Evolutionary conservation across 208 protist genomes (phyloP), one percentile per base, ranked within the genome.

Genomic region (Acanthamoeba healyi): DNA sequence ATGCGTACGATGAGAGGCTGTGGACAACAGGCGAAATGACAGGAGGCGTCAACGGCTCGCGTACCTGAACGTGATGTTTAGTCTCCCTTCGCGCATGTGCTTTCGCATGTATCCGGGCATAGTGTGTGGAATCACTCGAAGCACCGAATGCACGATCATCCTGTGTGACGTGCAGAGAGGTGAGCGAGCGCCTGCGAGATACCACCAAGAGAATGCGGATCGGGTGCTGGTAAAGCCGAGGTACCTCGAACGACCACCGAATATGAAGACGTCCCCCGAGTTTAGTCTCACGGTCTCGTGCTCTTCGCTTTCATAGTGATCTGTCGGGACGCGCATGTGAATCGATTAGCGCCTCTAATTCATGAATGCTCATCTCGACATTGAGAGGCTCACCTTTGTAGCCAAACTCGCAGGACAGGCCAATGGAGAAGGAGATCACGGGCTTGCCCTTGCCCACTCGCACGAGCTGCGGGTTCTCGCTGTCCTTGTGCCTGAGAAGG

Each of bases 401-500:
- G 32, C 82, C 82, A 90, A 90, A 90, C 19, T 90, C 82, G 42
- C 49, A 56, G 10, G 82, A 90, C n/a, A 90, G 82, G 6, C 82
- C 82, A 0, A 90, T 90, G 22, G 82, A 67, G 49, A 90, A 65
- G 9, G 82, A 90, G 1, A 90, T 40, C 0, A 90, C 40, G 24
- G 82, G 82, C 26, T 90, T 90, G 42, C 82, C 82, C 26, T 90
- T 90, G 29, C 54, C 54, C 0, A 67, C 24, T n/a, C 34, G 29
- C 34, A 90, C 82, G 29, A 90, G 82, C 54, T 90, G 82, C n/a
- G 82, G 82, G n/a, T 90, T 65, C 40, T 90, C 82, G 82, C 82
- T 90, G 82, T 90, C 82, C 42, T 36, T 90, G 82, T 90, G 82
- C 54, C 74, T 84, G 6, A n/a, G n/a, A n/a, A n/a, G n/a, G n/a